phyloP scores from a whole-genome alignment of 495 filamentous ascomycete genomes.

The Hypoxylon lienhwacheense region DNA sequence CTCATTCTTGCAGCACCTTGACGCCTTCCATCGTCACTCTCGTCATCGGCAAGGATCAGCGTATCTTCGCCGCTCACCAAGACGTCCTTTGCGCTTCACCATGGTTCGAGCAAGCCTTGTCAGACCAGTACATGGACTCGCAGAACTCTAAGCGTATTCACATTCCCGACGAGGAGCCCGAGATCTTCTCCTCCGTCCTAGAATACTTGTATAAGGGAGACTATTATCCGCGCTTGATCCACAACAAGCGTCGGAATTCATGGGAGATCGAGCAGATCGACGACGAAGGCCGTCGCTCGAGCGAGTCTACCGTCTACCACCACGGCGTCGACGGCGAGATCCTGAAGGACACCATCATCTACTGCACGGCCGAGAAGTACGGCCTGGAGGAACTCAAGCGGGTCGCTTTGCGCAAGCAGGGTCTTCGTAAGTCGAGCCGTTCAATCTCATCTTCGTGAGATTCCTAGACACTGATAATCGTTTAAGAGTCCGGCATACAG shows the following conservation, averaged over 20 bases:
- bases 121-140: conserved; percentile 64
- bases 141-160: conserved; percentile 66
- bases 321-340: conserved; percentile 65
- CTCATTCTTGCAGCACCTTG: conserved; percentile 49
- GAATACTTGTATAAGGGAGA: conserved; percentile 93
- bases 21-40: conserved; percentile 78
- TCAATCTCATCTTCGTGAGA: neutral
- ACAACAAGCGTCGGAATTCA: conserved; percentile 65
- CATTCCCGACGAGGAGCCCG: conserved; percentile 82
- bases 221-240: conserved; percentile 77
- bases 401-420: conserved; percentile 82
- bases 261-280: conserved; percentile 70
- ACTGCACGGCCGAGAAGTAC: conserved; percentile 84
- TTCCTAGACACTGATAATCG: conserved; percentile 18
- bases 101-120: conserved; percentile 68
- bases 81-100: conserved; percentile 76
- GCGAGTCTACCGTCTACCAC: conserved; percentile 71
- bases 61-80: conserved; percentile 89
- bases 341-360: conserved; percentile 86
- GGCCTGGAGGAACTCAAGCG: conserved; percentile 79
- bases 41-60: conserved; percentile 71
- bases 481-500: conserved; percentile 70
- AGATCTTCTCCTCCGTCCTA: conserved; percentile 86
- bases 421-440: conserved; percentile 54
- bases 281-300: conserved; percentile 45